Evolutionary conservation across 352 stramenopile species (phyloP).

Genomic region (Globisporangium nagaii): DNA sequence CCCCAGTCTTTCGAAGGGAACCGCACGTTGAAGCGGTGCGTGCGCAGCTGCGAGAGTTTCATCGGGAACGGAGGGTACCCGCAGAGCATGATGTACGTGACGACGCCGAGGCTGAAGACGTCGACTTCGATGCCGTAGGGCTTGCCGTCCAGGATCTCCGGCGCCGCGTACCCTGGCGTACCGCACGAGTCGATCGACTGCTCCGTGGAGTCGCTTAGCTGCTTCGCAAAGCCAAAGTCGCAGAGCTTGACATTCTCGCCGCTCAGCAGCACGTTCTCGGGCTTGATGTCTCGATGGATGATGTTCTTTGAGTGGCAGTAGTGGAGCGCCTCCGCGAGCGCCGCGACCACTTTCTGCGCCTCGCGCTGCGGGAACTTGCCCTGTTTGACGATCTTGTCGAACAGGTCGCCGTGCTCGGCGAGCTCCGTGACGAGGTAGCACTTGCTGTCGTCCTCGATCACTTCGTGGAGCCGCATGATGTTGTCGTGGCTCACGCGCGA

Average conservation of each 20-base stretch:
- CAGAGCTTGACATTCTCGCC: slow-evolving; percentile 76
- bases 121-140: slow-evolving; percentile 82
- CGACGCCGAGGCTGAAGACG: slow-evolving; percentile 87
- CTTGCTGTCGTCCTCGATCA: slow-evolving; percentile 92
- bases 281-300: slow-evolving; percentile 85
- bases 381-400: slow-evolving; percentile 84
- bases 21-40: slow-evolving; percentile 74
- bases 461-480: slow-evolving; percentile 90
- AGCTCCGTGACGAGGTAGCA: slow-evolving; percentile 98
- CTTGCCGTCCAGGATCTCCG: slow-evolving; percentile 79
- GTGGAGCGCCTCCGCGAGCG: slow-evolving; percentile 83
- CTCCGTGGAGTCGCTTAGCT: slow-evolving; percentile 52
- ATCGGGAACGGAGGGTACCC: slow-evolving; percentile 86
- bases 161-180: slow-evolving; percentile 78
- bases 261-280: slow-evolving; percentile 80
- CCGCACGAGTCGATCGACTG: slow-evolving; percentile 78
- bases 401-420: slow-evolving; percentile 87
- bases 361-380: slow-evolving; percentile 65
- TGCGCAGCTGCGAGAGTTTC: slow-evolving; percentile 80
- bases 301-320: slow-evolving; percentile 90
- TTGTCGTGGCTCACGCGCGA: slow-evolving; percentile 76
- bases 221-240: slow-evolving; percentile 82
- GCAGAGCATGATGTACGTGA: slow-evolving; percentile 86
- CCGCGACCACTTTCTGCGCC: slow-evolving; percentile 59
- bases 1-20: slow-evolving; percentile 82